Conservation (phyloP, 371 early-diverging fungal genomes). For the Mucor saturninus region DNA sequence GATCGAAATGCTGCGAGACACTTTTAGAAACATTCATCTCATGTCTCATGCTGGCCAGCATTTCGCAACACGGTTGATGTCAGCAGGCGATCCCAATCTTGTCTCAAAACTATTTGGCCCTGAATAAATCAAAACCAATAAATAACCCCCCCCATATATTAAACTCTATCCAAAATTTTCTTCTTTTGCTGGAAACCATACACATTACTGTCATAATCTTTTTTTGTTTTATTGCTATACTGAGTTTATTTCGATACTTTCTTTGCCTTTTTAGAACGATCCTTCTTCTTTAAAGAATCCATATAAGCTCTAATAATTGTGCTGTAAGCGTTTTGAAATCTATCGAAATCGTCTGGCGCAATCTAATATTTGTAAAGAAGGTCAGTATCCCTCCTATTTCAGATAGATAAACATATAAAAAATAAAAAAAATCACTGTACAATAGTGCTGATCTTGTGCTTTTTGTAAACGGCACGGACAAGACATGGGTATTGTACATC, state of each 20-base stretch:
- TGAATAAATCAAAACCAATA: too few relatives aligned
- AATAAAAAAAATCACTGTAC: slow-evolving; percentile 24
- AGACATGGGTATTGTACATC: slow-evolving; percentile 42
- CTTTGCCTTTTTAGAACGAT: slow-evolving; percentile 47
- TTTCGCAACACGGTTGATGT: too few relatives aligned
- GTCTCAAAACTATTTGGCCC: too few relatives aligned
- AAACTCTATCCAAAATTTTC: too few relatives aligned
- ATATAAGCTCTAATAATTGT: slow-evolving; percentile 54
- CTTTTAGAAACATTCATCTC: too few relatives aligned
- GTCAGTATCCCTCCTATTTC: neutral
- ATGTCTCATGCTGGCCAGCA: too few relatives aligned
- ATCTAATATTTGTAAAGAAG: slow-evolving; percentile 25
- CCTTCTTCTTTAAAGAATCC: slow-evolving; percentile 57
- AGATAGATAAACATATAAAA: neutral
- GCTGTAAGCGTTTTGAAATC: slow-evolving; percentile 48
- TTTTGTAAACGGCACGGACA: slow-evolving; percentile 46
- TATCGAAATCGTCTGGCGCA: slow-evolving; percentile 41
- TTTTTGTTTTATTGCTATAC: neutral
- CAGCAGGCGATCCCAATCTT: too few relatives aligned
- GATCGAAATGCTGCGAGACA: too few relatives aligned
- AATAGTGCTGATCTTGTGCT: slow-evolving; percentile 48
- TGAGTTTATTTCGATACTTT: slow-evolving; percentile 26
- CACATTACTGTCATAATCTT: too few relatives aligned
- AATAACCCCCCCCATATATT: too few relatives aligned
- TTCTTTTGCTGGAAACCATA: too few relatives aligned